Percentiles rank a stretch among this genome's conserved stretches.
phyloP scores from a whole-genome alignment of 2,329 filamentous ascomycete genomes.

The Nemania diffusa region DNA sequence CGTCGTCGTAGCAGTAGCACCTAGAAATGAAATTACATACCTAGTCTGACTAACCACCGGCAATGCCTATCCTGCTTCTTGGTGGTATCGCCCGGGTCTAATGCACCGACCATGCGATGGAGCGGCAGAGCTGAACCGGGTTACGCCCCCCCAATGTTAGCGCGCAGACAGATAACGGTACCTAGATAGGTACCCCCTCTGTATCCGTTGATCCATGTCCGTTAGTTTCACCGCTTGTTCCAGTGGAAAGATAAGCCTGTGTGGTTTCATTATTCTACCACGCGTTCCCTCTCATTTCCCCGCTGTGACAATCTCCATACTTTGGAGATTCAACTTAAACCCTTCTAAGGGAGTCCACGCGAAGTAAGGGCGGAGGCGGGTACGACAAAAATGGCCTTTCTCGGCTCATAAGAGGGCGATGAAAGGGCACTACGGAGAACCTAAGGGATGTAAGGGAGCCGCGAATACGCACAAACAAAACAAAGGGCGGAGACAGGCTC shows the following conservation, averaged over 20 bases:
- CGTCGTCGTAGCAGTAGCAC: not conserved
- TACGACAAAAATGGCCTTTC: not conserved
- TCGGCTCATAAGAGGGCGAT: not conserved
- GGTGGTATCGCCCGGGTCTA: conserved; percentile 7
- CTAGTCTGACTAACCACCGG: conserved; percentile 4
- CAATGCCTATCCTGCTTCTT: not conserved
- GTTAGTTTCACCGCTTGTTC: conserved; percentile 33
- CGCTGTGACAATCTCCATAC: not conserved
- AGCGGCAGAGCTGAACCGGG: conserved; percentile 6
- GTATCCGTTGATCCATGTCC: conserved; percentile 18
- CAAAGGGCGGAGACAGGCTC: not conserved
- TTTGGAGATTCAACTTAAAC: not conserved
- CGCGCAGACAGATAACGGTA: not conserved
- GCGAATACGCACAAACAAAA: not conserved
- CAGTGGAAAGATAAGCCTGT: conserved; percentile 17
- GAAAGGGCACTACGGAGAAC: not conserved
- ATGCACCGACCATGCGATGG: conserved; percentile 13
- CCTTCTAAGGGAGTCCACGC: not conserved
- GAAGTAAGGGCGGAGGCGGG: not conserved
- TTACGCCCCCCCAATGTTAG: conserved; percentile 1
- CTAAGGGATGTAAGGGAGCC: not conserved
- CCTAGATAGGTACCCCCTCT: not conserved
- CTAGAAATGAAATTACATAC: not conserved
- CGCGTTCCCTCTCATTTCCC: not conserved
- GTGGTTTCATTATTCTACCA: not conserved